Evolutionary conservation across 1,284 basidiomycete species (phyloP).

Genomic region (Hemileia vastatrix): DNA sequence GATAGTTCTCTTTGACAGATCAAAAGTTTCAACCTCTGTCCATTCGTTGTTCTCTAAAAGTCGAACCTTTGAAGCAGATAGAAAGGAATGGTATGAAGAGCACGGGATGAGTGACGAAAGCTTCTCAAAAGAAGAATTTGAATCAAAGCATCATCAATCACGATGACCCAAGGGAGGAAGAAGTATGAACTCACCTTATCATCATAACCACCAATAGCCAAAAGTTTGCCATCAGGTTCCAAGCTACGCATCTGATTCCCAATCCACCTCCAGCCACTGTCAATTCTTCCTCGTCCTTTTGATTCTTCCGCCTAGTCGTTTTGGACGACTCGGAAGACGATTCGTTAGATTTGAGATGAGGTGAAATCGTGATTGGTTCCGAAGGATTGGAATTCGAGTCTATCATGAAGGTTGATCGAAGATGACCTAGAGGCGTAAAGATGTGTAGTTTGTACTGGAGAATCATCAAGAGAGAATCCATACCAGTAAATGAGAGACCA

Average conservation of each 20-base stretch:
- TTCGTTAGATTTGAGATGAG: not conserved
- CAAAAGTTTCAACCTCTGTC: no score
- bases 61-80: not conserved
- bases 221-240: constrained; percentile 72
- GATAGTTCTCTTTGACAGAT: no score
- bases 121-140: no score
- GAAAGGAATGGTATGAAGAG: not conserved
- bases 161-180: not conserved
- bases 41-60: no score
- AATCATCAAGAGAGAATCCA: constrained; percentile 10
- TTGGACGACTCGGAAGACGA: not conserved
- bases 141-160: not conserved
- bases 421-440: constrained; percentile 60
- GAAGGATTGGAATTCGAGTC: no score
- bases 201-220: constrained; percentile 71
- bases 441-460: constrained; percentile 68
- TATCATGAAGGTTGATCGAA: constrained; percentile 61
- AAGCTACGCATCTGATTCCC: constrained; percentile 61
- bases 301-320: not conserved
- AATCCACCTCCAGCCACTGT: constrained; percentile 52
- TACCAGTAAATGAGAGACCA: no score
- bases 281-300: not conserved
- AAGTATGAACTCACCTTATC: constrained; percentile 54
- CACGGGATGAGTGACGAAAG: not conserved
- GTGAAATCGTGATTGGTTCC: constrained; percentile 54